These are phyloP conservation scores for Lentinula lateritia DNA, from an alignment of 768 basidiomycete species.

Conservation along the genomic window DNA sequence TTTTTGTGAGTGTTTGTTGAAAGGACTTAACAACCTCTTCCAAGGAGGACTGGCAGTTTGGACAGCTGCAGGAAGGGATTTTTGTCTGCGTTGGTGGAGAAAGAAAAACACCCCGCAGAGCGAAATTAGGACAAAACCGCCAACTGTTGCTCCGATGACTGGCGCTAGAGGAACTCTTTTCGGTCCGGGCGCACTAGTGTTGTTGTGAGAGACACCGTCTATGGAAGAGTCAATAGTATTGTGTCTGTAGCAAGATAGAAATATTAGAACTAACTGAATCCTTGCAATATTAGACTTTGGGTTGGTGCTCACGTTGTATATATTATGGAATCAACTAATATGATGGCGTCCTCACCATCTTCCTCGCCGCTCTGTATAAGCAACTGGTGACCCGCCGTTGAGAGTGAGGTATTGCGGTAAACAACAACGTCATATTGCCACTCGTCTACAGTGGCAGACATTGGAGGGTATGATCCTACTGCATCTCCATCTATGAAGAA, in stretches of 20 bases:
- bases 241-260: not conserved
- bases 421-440: conserved; percentile 8
- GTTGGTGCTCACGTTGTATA: conserved; percentile 15
- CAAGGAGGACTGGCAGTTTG: not conserved
- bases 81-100: not conserved
- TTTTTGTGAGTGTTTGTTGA: conserved; percentile 13
- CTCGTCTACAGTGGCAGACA: not conserved
- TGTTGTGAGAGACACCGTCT: too few species aligned
- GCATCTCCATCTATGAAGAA: conserved; percentile 7
- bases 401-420: not conserved
- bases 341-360: conserved; percentile 2
- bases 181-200: not conserved
- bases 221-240: not conserved
- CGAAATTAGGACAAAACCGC: conserved; percentile 18
- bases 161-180: not conserved
- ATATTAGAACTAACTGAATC: not conserved
- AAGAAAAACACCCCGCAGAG: conserved; percentile 14
- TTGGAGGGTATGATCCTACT: conserved; percentile 1
- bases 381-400: conserved; percentile 5
- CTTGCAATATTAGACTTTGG: not conserved
- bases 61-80: not conserved
- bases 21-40: not conserved
- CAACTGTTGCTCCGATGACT: conserved; percentile 25
- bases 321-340: conserved; percentile 10
- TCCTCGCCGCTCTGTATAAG: conserved; percentile 6